Evolutionary conservation across 2,329 filamentous ascomycete genomes (phyloP), one percentile per base, ranked within the genome.

Genomic region (Zelopaecilomyces penicillatus): DNA sequence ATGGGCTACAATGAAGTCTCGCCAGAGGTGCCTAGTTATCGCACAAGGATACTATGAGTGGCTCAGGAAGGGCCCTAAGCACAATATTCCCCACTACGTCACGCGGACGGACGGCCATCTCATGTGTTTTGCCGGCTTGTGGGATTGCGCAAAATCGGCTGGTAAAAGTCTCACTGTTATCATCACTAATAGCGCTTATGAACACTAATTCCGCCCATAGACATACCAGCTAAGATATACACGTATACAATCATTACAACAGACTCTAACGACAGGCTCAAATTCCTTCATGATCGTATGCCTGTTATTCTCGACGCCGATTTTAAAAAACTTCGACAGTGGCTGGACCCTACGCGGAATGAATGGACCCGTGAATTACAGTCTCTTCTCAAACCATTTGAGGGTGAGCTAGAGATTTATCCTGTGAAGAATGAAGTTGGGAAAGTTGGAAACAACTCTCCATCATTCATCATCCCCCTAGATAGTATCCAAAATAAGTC

Each of bases 21-120:
- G 76, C 54, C 95, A 96, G 66, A 76, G 93, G 30, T 97, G 93
- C 61, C 73, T 96, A 26, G 80, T 97, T 6, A 60, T 95, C 5
- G 89, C 87, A 7, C 84, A 96, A 64, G 93, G 93, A n/a, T 98
- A 97, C 65, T 98, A 88, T 58, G 93, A 98, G 65, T 97, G 93
- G 93, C 69, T 94, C 48, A 91, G 91, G 64, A 87, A 83, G 56
- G 83, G 56, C 43, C 73, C 57, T 5, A 90, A 85, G 54, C 84
- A 93, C 43, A 94, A 87, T 65, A 68, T 91, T 2, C 91, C 93
- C 8, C 82, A 97, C 63, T 96, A 82, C 56, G 77, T 88, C 26
- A 90, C 83, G 65, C 74, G 89, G 29, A 85, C 81, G 54, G 91
- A 97, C 60, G 86, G 85, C 0, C 76, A 81, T 54, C 67, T 96